phyloP scores from a whole-genome alignment of 345 rosid genomes.

The Gynandropsis gynandra region DNA sequence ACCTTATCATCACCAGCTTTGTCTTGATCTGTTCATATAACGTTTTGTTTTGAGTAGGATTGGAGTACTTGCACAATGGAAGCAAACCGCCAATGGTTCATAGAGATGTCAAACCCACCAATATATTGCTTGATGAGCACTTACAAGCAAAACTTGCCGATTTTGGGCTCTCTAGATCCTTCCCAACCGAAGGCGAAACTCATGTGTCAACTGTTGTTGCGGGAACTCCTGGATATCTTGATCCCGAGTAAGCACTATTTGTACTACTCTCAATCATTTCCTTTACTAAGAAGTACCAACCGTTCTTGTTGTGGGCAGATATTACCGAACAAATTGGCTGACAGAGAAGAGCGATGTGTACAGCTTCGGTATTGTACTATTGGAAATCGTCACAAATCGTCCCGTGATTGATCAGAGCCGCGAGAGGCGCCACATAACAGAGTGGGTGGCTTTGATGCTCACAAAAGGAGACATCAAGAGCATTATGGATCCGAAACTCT shows the following conservation, averaged over 20 bases:
- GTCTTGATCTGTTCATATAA: neutral
- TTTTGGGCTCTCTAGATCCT: constrained; percentile 34
- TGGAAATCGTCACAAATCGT: constrained; percentile 41
- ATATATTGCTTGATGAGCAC: constrained; percentile 30
- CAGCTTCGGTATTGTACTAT: constrained; percentile 27
- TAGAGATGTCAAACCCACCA: constrained; percentile 36
- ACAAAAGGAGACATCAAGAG: constrained; percentile 32
- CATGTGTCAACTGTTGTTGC: constrained; percentile 24
- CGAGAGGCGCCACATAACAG: constrained; percentile 20
- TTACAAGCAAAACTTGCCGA: constrained; percentile 37
- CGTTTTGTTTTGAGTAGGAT: constrained; percentile 17
- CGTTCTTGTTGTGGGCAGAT: constrained; percentile 15
- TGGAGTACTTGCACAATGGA: constrained; percentile 34
- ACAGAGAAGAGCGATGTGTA: constrained; percentile 30
- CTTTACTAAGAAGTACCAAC: neutral
- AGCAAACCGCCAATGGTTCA: constrained; percentile 35
- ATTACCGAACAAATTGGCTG: constrained; percentile 24
- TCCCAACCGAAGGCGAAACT: constrained; percentile 24
- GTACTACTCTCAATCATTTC: neutral
- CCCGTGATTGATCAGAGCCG: constrained; percentile 24
- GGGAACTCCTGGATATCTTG: constrained; percentile 26
- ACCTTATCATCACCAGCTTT: too few species aligned
- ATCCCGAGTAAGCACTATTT: constrained; percentile 22
- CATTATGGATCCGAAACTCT: constrained; percentile 36
- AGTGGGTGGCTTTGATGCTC: constrained; percentile 31